Base-by-base conservation (phyloP, 208 protist genomes). In the Phytomonas francai region DNA sequence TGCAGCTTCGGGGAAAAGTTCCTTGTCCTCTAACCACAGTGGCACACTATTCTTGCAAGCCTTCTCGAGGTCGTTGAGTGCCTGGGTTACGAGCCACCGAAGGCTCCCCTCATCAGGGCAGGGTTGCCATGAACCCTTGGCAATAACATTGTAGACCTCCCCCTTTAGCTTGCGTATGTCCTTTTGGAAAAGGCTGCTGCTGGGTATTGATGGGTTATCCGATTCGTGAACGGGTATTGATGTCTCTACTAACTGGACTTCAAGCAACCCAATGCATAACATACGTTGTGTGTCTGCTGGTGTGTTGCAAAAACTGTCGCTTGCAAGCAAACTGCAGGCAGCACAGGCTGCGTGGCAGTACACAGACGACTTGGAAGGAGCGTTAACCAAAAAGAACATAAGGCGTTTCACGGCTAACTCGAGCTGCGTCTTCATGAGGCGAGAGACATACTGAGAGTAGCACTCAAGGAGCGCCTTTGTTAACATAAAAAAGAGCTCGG, bases 221-320 rank as follows among this genome's bases (percentile, higher is more conserved):
- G 19, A 54, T 19, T 54, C 45, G 25, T 54, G 45, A 9, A 25
- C 11, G 6, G 19, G 45, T 12, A 12, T 5, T 19, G 45, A 54
- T 54, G 45, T 54, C 45, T 54, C 45, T 22, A 54, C 58, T 31
- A 79, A 63, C 42, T 78, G 75, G 1, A 72, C 75, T 66, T 93
- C 88, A 12, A 93, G 75, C 11, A 93, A 77, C 45, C 79, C 88
- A 2, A 93, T 60, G 22, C 82, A 79, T 59, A 93, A 65, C 64
- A 81, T 82, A 36, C 79, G 74, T 58, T 92, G 81, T 33, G 70
- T 77, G 57, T 88, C 80, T n/a, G 45, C 25, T 1, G 45, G 45
- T 25, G 19, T 19, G 16, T 54, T 19, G 45, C 45, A 54, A 54
- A 54, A 54, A 54, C 45, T 54, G 45, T 19, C 25, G 45, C 45